Percentiles rank a stretch among this genome's conserved stretches.
These are phyloP conservation scores for Tubosaeta sp. DNA, from an alignment of 768 basidiomycete genomes.

Conservation along the genomic window DNA sequence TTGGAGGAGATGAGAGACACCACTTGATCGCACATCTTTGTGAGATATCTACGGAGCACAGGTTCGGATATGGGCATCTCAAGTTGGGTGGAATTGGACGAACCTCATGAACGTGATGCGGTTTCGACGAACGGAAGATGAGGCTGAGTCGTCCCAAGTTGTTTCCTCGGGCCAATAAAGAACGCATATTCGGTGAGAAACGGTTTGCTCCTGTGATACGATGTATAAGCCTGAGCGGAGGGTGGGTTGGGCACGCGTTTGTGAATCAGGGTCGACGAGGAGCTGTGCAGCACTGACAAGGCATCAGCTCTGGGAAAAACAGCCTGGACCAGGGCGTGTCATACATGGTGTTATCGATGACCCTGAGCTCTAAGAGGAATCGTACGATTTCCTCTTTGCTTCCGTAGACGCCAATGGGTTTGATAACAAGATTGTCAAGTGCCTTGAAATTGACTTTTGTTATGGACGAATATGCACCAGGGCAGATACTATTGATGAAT, in stretches of 20 bases:
- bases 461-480: constrained; percentile 49
- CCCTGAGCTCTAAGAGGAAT: constrained; percentile 36
- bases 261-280: background rate
- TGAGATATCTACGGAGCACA: constrained; percentile 45
- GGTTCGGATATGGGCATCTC: background rate
- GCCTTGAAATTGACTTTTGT: constrained; percentile 54
- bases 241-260: constrained; percentile 2
- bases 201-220: background rate
- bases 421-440: constrained; percentile 33
- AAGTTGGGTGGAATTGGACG: background rate
- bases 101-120: constrained; percentile 62
- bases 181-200: constrained; percentile 35
- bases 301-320: background rate
- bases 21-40: constrained; percentile 54
- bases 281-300: constrained; percentile 1
- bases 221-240: constrained; percentile 23
- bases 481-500: constrained; percentile 46
- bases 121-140: constrained; percentile 44
- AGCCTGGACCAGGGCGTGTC: constrained; percentile 7
- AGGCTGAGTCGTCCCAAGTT: constrained; percentile 24
- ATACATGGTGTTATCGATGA: constrained; percentile 39
- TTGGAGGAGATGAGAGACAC: constrained; percentile 46
- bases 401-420: constrained; percentile 49
- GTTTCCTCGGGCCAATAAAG: constrained; percentile 60
- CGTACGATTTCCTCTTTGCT: constrained; percentile 46